Conservation (phyloP, 108 stramenopile species). For the Conticribra guillardii region DNA sequence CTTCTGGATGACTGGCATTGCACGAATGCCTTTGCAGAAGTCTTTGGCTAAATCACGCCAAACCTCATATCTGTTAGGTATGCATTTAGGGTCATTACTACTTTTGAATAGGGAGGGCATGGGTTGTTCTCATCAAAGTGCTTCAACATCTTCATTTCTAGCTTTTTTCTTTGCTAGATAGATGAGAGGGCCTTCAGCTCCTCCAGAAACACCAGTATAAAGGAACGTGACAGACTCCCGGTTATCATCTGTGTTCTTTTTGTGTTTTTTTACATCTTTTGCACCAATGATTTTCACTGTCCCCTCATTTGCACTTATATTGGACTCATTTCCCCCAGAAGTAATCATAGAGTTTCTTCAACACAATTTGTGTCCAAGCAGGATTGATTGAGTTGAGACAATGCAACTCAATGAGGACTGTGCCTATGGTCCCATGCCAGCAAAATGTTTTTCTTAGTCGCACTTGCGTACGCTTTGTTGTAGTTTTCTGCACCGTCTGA, state of each 20-base stretch:
- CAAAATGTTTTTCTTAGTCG: not conserved
- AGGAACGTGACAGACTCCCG: not conserved
- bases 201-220: not conserved
- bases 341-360: not conserved
- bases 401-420: not conserved
- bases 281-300: not conserved
- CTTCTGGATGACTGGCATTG: not conserved
- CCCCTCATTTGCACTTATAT: not conserved
- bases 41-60: not conserved
- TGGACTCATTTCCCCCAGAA: not conserved
- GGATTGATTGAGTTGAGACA: not conserved
- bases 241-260: not conserved
- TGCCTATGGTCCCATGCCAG: not conserved
- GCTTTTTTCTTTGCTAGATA: not conserved
- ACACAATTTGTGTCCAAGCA: not conserved
- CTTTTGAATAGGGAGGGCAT: not conserved
- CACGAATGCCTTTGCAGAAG: not conserved
- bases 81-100: not conserved
- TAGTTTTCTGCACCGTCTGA: not conserved
- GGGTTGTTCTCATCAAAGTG: not conserved
- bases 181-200: not conserved
- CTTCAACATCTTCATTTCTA: not conserved
- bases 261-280: not conserved
- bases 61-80: not conserved
- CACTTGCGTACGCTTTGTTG: not conserved